Conservation (phyloP, 345 rosid species). For the Euphorbia peplus region DNA sequence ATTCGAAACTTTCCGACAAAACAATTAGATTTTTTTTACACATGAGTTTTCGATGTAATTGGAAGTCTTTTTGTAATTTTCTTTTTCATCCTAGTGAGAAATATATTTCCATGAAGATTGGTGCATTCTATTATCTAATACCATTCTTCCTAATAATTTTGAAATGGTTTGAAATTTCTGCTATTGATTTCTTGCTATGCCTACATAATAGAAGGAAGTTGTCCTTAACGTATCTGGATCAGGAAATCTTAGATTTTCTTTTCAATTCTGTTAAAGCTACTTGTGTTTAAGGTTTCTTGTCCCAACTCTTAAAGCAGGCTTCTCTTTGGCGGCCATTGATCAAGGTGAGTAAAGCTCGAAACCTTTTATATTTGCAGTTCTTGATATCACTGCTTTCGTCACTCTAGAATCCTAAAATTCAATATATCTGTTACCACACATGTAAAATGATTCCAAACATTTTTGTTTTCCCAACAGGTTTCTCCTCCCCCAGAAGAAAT, state of each 20-base stretch:
- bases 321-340: neutral
- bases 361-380: neutral
- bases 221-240: neutral
- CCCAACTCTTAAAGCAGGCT: neutral
- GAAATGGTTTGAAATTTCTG: neutral
- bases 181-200: neutral
- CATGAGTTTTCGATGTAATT: neutral
- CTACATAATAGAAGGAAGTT: neutral
- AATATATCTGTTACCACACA: neutral
- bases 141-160: neutral
- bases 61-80: neutral
- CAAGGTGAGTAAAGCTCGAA: neutral
- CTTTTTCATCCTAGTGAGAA: neutral
- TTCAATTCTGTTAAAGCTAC: neutral
- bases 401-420: neutral
- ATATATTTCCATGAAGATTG: neutral
- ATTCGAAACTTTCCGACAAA: neutral
- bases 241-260: neutral
- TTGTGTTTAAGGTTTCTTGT: neutral
- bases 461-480: neutral
- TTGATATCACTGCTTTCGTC: neutral
- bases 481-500: conserved; percentile 1
- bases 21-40: neutral
- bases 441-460: too few species aligned
- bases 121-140: neutral